Base-by-base conservation (phyloP, 192 early-diverging fungal species). In the Kickxella alabastrina region DNA sequence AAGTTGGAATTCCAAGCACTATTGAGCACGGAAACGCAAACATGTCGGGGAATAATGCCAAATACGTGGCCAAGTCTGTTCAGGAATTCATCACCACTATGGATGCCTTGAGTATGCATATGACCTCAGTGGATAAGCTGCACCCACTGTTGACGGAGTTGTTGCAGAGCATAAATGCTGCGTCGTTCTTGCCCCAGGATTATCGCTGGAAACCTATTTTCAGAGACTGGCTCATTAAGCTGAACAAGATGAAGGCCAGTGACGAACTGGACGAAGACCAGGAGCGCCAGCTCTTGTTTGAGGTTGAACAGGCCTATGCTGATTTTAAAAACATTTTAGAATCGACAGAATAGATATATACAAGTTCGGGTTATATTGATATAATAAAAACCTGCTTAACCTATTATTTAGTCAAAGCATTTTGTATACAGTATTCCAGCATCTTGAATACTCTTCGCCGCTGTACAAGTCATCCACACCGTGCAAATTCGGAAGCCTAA, bases 1-100 rank as follows among this genome's bases (percentile, higher is more conserved):
- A 92, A 62, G 89, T 94, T n/a, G 96, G 96, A 0, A 92, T 98
- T 0, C 96, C 96, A 1, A 89, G 91, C 9, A 98, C 96, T 0
- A 83, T 93, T 27, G 96, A 98, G 61, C 94, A 97, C 77, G 87
- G 83, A 0, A 82, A 81, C 10, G 57, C 29, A 52, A 49, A 39
- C 57, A 63, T 81, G 47, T 57, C 75, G 2, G 65, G 71, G 1
- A 85, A 78, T 41, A 82, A 82, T 6, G 85, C 84, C n/a, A 89
- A 91, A 72, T 76, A 86, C 41, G 84, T 92, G 15, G 92, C 89
- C 0, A 88, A 97, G 57, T 89, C 84, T 2, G 28, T 75, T 3
- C 77, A 88, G 79, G 80, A 80, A 47, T 98, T 95, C 62, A 96
- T 95, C 51, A 98, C 92, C 1, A 75, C 89, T 0, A 87, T 94